phyloP scores from a whole-genome alignment of 768 basidiomycete species.

The Russula sp. region DNA sequence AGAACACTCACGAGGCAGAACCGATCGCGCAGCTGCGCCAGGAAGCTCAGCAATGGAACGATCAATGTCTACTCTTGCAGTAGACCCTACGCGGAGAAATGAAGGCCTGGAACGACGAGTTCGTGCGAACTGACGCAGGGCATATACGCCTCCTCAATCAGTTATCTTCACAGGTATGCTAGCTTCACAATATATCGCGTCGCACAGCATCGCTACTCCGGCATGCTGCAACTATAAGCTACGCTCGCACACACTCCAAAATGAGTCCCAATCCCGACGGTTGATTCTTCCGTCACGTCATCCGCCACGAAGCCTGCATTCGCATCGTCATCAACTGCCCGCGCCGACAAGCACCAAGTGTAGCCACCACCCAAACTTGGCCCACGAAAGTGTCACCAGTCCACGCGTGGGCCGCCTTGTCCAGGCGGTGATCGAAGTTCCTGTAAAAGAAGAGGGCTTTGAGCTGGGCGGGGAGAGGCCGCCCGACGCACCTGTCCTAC shows the following conservation, averaged over 20 bases:
- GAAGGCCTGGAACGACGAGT: constrained; percentile 75
- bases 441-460: too few relatives aligned
- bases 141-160: constrained; percentile 51
- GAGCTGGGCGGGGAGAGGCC: too few relatives aligned
- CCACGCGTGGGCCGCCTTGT: too few relatives aligned
- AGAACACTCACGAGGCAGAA: too few relatives aligned
- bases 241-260: constrained; percentile 26
- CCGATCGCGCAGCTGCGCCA: too few relatives aligned
- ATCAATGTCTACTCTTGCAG: too few relatives aligned
- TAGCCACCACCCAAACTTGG: neutral
- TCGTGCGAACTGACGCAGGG: constrained; percentile 66
- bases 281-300: constrained; percentile 22
- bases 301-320: constrained; percentile 26
- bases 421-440: too few relatives aligned
- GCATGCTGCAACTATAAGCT: constrained; percentile 10
- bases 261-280: constrained; percentile 18
- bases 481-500: too few relatives aligned
- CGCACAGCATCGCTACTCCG: neutral
- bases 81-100: constrained; percentile 34
- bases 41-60: too few relatives aligned
- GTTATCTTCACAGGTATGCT: constrained; percentile 31
- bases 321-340: constrained; percentile 15
- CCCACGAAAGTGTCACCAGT: constrained; percentile 2
- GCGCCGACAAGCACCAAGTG: constrained; percentile 8
- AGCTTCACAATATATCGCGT: neutral